A percentile compares a stretch with the other conserved stretches of the same genome.
These are phyloP conservation scores for Didymella sp. DNA, from an alignment of 2,329 filamentous ascomycete genomes.

Conservation along the genomic window DNA sequence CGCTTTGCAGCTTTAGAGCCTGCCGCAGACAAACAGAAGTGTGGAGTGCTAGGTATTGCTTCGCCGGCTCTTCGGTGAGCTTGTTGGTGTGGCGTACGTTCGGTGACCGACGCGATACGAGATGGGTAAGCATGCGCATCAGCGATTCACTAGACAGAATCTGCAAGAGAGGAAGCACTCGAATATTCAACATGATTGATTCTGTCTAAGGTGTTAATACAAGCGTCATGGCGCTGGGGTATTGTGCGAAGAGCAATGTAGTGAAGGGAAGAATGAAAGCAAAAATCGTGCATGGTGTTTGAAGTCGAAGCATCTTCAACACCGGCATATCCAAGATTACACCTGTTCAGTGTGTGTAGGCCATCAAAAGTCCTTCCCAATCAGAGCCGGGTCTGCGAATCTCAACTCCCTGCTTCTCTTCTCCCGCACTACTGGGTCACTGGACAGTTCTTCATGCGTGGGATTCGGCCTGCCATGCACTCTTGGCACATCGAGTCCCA, in stretches of 20 bases:
- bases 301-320: background rate
- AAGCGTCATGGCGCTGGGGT: constrained; percentile 14
- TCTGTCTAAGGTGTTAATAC: constrained; percentile 9
- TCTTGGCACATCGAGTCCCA: constrained; percentile 30
- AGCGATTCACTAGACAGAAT: background rate
- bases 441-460: constrained; percentile 21
- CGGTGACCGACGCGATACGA: constrained; percentile 12
- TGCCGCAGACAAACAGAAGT: background rate
- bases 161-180: background rate
- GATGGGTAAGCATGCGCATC: constrained; percentile 2
- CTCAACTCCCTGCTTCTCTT: constrained; percentile 32
- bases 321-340: too few relatives aligned
- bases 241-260: constrained; percentile 10
- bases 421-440: constrained; percentile 20
- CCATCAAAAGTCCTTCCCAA: constrained; percentile 25
- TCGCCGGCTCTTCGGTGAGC: background rate
- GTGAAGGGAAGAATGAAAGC: constrained; percentile 7
- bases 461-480: constrained; percentile 7
- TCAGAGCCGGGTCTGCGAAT: constrained; percentile 31
- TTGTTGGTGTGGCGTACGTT: background rate
- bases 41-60: background rate
- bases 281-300: background rate
- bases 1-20: too few relatives aligned
- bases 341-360: background rate
- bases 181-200: background rate